Conservation (phyloP, 164 flowering plant genomes). For the Stephania japonica region DNA sequence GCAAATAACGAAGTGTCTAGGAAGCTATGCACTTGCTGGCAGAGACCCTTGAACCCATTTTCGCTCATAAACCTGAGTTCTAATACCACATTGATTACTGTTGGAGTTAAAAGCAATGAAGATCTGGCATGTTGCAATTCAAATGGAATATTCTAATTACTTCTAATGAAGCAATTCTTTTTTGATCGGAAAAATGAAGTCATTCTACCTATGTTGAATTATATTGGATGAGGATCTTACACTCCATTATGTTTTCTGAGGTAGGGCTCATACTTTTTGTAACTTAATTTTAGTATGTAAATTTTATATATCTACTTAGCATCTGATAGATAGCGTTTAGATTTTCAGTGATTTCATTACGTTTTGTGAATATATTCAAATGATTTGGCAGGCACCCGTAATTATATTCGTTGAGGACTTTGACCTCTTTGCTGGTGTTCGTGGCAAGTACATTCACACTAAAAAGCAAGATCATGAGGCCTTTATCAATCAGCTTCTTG, state of each 20-base stretch:
- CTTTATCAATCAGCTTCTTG: slow-evolving; percentile 94
- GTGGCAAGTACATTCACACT: slow-evolving; percentile 84
- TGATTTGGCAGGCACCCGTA: slow-evolving; percentile 73
- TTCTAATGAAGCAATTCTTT: background rate
- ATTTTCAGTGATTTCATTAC: background rate
- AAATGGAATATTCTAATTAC: background rate
- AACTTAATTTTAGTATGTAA: background rate
- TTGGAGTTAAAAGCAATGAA: too few relatives aligned
- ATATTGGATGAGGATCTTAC: background rate
- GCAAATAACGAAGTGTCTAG: too few relatives aligned
- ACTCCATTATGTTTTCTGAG: background rate
- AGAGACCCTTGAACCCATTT: too few relatives aligned
- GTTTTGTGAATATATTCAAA: slow-evolving; percentile 1
- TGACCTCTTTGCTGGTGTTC: slow-evolving; percentile 94
- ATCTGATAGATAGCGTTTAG: background rate
- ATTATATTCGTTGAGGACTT: slow-evolving; percentile 97
- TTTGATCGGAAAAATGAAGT: too few relatives aligned
- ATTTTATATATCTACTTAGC: background rate
- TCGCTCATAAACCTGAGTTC: too few relatives aligned
- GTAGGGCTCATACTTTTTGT: background rate
- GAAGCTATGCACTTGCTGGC: too few relatives aligned
- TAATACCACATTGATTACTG: too few relatives aligned
- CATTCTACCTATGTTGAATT: background rate
- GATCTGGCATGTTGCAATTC: background rate
- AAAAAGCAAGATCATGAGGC: slow-evolving; percentile 95